phyloP scores from a whole-genome alignment of 345 rosid genomes.

The Eutrema yunnanense region DNA sequence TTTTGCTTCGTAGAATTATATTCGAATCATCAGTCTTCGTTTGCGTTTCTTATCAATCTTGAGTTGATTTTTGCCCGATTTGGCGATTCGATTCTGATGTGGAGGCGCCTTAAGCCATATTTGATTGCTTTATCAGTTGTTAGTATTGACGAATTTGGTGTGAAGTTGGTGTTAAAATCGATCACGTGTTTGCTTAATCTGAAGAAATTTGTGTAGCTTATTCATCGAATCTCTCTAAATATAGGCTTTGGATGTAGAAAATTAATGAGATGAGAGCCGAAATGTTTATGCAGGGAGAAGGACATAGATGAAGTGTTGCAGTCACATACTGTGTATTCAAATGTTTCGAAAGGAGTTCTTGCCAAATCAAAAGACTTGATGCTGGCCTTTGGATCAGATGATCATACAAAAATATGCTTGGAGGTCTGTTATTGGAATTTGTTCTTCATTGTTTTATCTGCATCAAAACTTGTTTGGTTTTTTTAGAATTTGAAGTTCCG shows the following conservation, averaged over 20 bases:
- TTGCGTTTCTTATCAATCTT: not conserved
- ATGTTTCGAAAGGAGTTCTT: slow-evolving; percentile 90
- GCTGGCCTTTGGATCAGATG: slow-evolving; percentile 70
- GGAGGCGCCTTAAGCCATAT: too few species aligned
- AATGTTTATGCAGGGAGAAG: slow-evolving; percentile 56
- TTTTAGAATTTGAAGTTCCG: not conserved
- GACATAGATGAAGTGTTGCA: slow-evolving; percentile 95
- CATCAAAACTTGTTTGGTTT: not conserved
- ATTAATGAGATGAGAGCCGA: not conserved
- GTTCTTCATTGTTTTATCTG: not conserved
- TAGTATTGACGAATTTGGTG: too few species aligned
- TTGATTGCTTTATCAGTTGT: too few species aligned
- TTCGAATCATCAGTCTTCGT: not conserved
- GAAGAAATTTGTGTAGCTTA: not conserved
- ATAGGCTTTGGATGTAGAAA: not conserved
- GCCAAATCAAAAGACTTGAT: slow-evolving; percentile 79
- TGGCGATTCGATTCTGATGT: too few species aligned
- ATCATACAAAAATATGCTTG: slow-evolving; percentile 66
- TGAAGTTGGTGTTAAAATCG: not conserved
- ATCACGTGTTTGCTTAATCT: not conserved
- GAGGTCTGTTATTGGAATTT: slow-evolving; percentile 40
- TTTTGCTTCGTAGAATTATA: not conserved
- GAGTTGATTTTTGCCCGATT: too few species aligned
- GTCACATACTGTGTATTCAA: slow-evolving; percentile 84
- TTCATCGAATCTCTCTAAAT: not conserved